Evolutionary conservation across 345 rosid species (phyloP).

Genomic region (Eutrema yunnanense): DNA sequence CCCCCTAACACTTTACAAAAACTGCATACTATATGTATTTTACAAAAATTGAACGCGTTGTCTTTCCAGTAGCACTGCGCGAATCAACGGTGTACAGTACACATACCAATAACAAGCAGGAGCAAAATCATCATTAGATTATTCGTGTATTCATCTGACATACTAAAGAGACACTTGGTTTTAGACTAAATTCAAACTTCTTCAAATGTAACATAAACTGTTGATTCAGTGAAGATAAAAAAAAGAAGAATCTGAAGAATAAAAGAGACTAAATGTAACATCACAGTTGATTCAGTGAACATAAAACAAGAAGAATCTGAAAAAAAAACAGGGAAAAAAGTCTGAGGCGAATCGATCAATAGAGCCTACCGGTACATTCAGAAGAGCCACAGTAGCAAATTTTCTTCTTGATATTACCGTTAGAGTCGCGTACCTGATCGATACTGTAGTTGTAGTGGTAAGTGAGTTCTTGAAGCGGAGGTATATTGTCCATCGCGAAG

Average conservation of each 20-base stretch:
- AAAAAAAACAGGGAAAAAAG: background rate
- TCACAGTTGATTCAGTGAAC: background rate
- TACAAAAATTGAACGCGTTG: no score
- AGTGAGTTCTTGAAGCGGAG: constrained; percentile 80
- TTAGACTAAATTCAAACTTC: background rate
- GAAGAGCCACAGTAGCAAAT: constrained; percentile 70
- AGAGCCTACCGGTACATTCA: constrained; percentile 74
- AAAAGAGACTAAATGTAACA: background rate
- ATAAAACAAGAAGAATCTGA: background rate
- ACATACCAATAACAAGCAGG: no score
- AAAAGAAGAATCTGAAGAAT: background rate
- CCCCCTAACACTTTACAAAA: no score
- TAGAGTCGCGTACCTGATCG: constrained; percentile 56
- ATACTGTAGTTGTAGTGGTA: constrained; percentile 72
- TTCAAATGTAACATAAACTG: background rate
- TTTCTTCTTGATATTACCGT: constrained; percentile 69
- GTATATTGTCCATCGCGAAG: constrained; percentile 78
- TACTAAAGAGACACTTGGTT: background rate
- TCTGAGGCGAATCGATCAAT: constrained; percentile 41
- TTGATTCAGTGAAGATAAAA: background rate
- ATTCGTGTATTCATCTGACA: no score
- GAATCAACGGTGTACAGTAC: no score
- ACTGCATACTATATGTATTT: no score
- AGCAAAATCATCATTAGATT: no score
- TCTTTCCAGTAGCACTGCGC: no score